phyloP scores from a whole-genome alignment of 2,329 filamentous ascomycete genomes.

The Rhinocladiella mackenziei region DNA sequence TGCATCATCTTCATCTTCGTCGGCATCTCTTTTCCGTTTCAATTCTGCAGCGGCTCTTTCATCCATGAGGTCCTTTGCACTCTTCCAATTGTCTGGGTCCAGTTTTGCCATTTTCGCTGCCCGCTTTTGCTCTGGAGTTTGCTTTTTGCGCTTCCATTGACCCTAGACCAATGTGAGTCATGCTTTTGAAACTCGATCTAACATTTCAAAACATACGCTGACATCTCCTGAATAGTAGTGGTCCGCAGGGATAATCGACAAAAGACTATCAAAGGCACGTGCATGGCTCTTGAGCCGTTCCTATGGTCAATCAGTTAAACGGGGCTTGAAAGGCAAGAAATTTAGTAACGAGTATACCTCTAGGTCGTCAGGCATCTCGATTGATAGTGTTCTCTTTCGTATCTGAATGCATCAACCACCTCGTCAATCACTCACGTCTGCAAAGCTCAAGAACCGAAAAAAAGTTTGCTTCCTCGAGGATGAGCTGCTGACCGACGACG shows the following conservation, averaged over 20 bases:
- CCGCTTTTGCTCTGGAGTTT: conserved; percentile 82
- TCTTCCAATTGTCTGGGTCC: conserved; percentile 85
- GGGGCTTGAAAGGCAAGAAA: not conserved
- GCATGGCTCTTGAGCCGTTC: conserved; percentile 52
- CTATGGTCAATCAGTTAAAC: conserved; percentile 35
- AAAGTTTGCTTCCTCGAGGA: too few species aligned
- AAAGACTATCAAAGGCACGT: conserved; percentile 77
- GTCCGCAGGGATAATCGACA: conserved; percentile 85
- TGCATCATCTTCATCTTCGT: conserved; percentile 49
- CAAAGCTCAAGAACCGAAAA: conserved; percentile 1
- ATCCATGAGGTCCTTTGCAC: conserved; percentile 88
- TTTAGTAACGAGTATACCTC: conserved; percentile 16
- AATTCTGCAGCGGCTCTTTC: conserved; percentile 64
- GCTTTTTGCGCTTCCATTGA: conserved; percentile 93
- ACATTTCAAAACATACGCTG: conserved; percentile 57
- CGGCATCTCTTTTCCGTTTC: conserved; percentile 73
- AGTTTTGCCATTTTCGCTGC: conserved; percentile 83
- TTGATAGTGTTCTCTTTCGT: too few species aligned
- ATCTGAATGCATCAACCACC: too few species aligned
- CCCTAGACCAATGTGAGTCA: conserved; percentile 62
- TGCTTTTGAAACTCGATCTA: too few species aligned
- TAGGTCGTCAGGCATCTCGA: conserved; percentile 24
- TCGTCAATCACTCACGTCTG: too few species aligned
- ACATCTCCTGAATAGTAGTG: conserved; percentile 85
- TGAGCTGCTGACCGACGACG: too few species aligned